Base-by-base conservation (phyloP, 371 early-diverging fungal species). In the Actinomortierella ambigua region DNA sequence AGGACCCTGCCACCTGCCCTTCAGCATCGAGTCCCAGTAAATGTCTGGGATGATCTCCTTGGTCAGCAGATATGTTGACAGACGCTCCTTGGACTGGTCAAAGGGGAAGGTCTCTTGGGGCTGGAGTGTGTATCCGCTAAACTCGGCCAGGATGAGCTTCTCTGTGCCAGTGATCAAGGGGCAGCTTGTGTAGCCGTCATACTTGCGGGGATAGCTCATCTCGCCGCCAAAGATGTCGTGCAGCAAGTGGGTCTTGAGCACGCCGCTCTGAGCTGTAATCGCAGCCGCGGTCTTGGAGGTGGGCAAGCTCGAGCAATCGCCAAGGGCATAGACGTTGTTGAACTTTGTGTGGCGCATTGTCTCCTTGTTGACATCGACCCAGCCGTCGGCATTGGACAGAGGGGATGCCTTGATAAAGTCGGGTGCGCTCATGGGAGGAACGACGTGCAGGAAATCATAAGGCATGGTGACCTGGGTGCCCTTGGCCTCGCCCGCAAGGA, bases 231-330 rank as follows among this genome's bases (percentile, higher is more conserved):
- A 69, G 53, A 93, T 80, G 57, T 88, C 87, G 46, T 82, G 80
- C 57, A 92, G 81, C 70, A 95, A 73, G 77, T 95, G 95, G 69
- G 81, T 77, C 75, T 86, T 90, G 29, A 93, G 68, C 0, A 93
- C 91, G 22, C 81, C 85, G 4, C 93, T 87, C 80, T 95, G 90
- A 39, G 85, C 86, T 7, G 94, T 88, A 55, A 91, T 92, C 18
- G 95, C 95, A 18, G 94, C 95, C 0, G 94, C 95, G 1, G 95
- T 95, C 81, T 95, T 95, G 68, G 92, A 92, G 0, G 95, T 94
- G n/a, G 95, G 95, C 28, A 90, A 79, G 18, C 86, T 87, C 20
- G 91, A 88, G 69, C 89, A 87, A 70, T 95, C 95, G 59, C 95
- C 95, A 1, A 95, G 79, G 8, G 93, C 77, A 65, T 86, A 95